Evolutionary conservation across 2,329 filamentous ascomycete genomes (phyloP), one percentile per base, ranked within the genome.

Genomic region (Aspergillus neoniger): DNA sequence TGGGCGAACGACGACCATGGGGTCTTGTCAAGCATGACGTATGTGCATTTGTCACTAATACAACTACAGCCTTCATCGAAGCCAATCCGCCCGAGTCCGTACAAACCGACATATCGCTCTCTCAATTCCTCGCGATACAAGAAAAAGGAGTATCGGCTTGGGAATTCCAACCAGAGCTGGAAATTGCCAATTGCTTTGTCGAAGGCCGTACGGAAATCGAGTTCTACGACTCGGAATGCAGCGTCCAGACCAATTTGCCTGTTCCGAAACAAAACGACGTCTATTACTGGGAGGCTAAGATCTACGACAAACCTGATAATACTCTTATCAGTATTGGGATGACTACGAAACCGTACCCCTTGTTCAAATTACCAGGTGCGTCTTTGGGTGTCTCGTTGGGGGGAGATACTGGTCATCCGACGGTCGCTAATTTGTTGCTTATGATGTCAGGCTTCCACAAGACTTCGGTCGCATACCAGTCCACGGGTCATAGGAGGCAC

Each of bases 91-190:
- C 95, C 66, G 95, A 99, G 77, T 98, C 95, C 7, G 81, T 94
- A 60, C 92, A 95, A 72, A 98, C 95, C 67, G 95, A 99, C 74
- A 99, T 99, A 66, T 98, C 95, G 21, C 81, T 99, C 65, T 98
- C 95, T 38, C 95, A 99, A 76, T 98, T 96, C 75, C 85, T 99
- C 61, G 95, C 95, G 44, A 99, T 99, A 67, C 95, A 99, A 80
- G 95, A 99, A 81, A 99, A 99, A 77, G 95, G 95, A 54, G 94
- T 99, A n/a, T 96, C 95, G 5, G 95, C 95, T 6, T 99, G 95
- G 95, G 95, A 99, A 76, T 99, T 99, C 72, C 95, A 98, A 76
- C 95, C 95, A n/a, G 95, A 99, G 77, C 81, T 98, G 38, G 95
- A 99, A 78, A 97, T 98, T 68, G 95, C 95, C 67, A 98, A 98